Evolutionary conservation across 768 basidiomycete genomes (phyloP), one percentile per base, ranked within the genome.

Genomic region (Pleurotus cornucopiae): DNA sequence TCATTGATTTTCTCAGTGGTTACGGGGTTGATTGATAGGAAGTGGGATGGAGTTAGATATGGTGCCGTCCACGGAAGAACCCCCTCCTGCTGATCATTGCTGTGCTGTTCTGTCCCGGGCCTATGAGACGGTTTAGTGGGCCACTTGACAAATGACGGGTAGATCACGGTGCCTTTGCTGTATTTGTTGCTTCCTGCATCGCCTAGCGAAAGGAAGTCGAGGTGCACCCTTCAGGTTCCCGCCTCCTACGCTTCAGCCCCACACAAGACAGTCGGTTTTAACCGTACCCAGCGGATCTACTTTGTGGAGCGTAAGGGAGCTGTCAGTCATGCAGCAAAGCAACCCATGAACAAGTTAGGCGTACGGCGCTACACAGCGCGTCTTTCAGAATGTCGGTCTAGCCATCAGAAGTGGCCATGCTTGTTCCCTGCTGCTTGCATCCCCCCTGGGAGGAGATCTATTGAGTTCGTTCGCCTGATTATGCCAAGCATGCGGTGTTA

Each of bases 401-500:
- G 30, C 30, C 30, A 34, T 34, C 30, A 34, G 30, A 34, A 34
- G 30, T 11, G 30, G 7, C 11, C 30, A 34, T 34, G 30, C 30
- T 25, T 34, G 30, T 34, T 34, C 30, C 30, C 30, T 34, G 16
- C 43, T 21, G 20, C 7, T 44, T 44, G 13, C 43, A n/a, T 44
- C 13, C n/a, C n/a, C n/a, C n/a, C 30, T 11, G 30, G 30, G 30
- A 34, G 30, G 30, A 34, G 30, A 34, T 7, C 2, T 9, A 34
- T 11, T 34, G 30, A 11, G 30, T 34, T 34, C 30, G 30, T 34
- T 34, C 30, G 30, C 30, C 30, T 23, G 46, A 25, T 20, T 47
- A 23, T 47, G 51, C 51, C 37, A 53, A 23, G 51, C n/a, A 53
- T 53, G 51, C 51, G 51, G 51, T 53, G 51, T 53, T 53, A 53